Evolutionary conservation across 2,329 filamentous ascomycete species (phyloP), one percentile per base, ranked within the genome.

Genomic region (Fusarium kyushuense): DNA sequence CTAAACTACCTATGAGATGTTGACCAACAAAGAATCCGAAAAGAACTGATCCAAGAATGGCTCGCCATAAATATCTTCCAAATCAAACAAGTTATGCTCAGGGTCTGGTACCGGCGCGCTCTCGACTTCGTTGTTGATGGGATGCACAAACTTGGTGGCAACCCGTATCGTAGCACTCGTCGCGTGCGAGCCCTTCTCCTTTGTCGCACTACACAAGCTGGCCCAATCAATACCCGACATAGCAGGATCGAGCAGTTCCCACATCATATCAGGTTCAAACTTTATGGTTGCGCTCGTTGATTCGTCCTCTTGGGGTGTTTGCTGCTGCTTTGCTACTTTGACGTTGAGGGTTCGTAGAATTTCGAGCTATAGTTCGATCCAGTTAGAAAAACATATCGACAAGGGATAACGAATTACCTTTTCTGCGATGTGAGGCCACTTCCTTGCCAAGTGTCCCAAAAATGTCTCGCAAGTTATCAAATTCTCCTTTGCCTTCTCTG

Each of bases 141-240:
- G 71, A 14, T 73, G 71, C n/a, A 73, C 55, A 25, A 73, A 72
- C 5, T 70, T 73, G 0, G 71, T 73, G 5, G 71, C 70, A 0
- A 73, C 71, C 1, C 68, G 65, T 16, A 73, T 63, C 1, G 71
- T 73, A 14, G 71, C 57, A n/a, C 65, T 72, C 1, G 58, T 36
- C 23, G 17, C 48, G 16, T 64, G 43, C 0, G 45, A 23, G 6
- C 46, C 48, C 9, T 51, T 52, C 9, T 35, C n/a, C 3, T 35
- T 42, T 0, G 32, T 17, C 5, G 32, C 14, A 16, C 13, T 55
- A 14, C 23, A 51, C 0, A 58, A n/a, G 2, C 27, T 19, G 0
- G 33, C 27, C 46, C 45, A 56, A 29, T 46, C 40, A 6, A 54
- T 4, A 0, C 54, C 61, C 0, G 66, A 67, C 19, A 65, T 56